These are phyloP conservation scores for Martiniozyma asiatica DNA, from an alignment of 1,139 yeast species.

Conservation along the genomic window DNA sequence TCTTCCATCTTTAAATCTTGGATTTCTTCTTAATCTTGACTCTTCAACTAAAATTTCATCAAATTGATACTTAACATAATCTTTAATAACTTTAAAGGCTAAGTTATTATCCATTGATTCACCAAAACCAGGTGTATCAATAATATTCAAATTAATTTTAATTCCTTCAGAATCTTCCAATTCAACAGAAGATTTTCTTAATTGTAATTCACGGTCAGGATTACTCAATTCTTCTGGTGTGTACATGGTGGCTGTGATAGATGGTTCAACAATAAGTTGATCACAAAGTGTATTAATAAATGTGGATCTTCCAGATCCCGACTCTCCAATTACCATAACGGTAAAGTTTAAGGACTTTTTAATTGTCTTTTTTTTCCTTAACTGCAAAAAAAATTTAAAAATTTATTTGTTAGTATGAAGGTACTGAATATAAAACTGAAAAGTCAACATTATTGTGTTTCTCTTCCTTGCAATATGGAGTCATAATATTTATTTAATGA, in stretches of 20 bases:
- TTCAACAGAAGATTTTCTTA: slow-evolving; percentile 45
- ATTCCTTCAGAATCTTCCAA: slow-evolving; percentile 69
- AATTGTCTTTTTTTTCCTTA: slow-evolving; percentile 45
- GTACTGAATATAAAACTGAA: background rate
- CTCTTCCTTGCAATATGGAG: background rate
- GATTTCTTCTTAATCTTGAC: slow-evolving; percentile 79
- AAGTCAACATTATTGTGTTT: background rate
- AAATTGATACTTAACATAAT: slow-evolving; percentile 76
- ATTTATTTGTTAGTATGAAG: background rate
- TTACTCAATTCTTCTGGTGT: slow-evolving; percentile 30
- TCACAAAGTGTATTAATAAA: slow-evolving; percentile 68
- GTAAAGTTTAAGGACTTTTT: slow-evolving; percentile 49
- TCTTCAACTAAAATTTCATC: slow-evolving; percentile 90
- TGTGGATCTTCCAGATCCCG: slow-evolving; percentile 49
- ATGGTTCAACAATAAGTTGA: slow-evolving; percentile 54
- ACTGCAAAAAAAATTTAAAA: slow-evolving; percentile 12
- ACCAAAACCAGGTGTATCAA: slow-evolving; percentile 76
- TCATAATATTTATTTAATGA: background rate
- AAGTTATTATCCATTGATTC: slow-evolving; percentile 53
- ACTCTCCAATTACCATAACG: slow-evolving; percentile 48
- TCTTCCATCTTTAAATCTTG: slow-evolving; percentile 65
- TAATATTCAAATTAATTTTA: slow-evolving; percentile 45
- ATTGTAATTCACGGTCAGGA: slow-evolving; percentile 32
- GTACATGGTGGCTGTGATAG: slow-evolving; percentile 29
- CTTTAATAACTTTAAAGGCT: slow-evolving; percentile 56